A percentile compares a stretch with the other conserved stretches of the same genome.
Evolutionary conservation across 805 yeast genomes (phyloP).

Genomic region (Tetrapisispora namnaoensis): DNA sequence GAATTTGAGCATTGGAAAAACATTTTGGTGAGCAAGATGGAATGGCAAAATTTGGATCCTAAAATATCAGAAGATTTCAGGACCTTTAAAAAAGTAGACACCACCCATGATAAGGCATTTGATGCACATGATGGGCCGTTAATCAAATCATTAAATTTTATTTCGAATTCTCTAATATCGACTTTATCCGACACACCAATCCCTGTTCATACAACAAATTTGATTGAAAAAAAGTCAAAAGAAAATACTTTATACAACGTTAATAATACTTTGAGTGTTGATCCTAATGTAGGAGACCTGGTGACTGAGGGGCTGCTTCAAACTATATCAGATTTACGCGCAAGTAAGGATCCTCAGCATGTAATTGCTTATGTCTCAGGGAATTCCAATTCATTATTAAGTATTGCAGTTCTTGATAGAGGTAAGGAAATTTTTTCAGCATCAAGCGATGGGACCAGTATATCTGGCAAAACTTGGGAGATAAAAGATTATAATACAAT

Average conservation of each 20-base stretch:
- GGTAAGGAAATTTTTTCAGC: background rate
- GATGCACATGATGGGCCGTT: slow-evolving; percentile 8
- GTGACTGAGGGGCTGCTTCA: slow-evolving; percentile 15
- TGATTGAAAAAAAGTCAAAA: background rate
- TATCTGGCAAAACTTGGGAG: background rate
- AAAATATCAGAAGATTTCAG: slow-evolving; percentile 11
- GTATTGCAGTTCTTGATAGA: slow-evolving; percentile 5
- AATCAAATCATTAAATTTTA: slow-evolving; percentile 12
- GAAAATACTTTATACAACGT: background rate
- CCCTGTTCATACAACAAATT: background rate
- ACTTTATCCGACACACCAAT: slow-evolving; percentile 3
- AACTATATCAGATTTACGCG: slow-evolving; percentile 16
- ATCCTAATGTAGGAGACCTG: slow-evolving; percentile 16
- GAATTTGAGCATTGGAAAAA: slow-evolving; percentile 9
- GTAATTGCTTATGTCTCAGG: slow-evolving; percentile 19
- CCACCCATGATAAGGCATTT: slow-evolving; percentile 9
- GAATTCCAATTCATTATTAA: slow-evolving; percentile 11
- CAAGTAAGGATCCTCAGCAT: slow-evolving; percentile 12
- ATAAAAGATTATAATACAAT: background rate
- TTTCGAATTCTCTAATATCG: slow-evolving; percentile 15
- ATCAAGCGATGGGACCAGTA: background rate
- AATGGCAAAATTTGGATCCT: slow-evolving; percentile 14
- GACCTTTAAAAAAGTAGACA: slow-evolving; percentile 13
- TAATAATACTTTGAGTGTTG: slow-evolving; percentile 4
- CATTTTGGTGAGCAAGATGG: slow-evolving; percentile 9